Percentiles rank a stretch among this genome's conserved stretches.
Evolutionary conservation across 1,284 basidiomycete species (phyloP).

Genomic region (Coniferiporia sulphurascens): DNA sequence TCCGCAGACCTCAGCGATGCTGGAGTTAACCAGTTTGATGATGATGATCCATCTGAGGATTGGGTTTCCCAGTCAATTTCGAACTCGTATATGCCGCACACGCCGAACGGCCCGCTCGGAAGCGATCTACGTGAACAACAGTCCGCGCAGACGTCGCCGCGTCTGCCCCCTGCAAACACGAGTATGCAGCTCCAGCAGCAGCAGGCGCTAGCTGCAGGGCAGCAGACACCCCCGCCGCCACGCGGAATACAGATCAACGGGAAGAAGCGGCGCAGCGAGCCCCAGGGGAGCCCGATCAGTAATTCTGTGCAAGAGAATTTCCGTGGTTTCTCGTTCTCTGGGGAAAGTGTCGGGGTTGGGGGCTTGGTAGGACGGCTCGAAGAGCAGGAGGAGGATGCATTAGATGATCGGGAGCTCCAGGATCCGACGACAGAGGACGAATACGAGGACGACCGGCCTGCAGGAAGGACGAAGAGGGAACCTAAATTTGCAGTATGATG

Average conservation of each 20-base stretch:
- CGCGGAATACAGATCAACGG: slow-evolving; percentile 13
- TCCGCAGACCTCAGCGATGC: slow-evolving; percentile 75
- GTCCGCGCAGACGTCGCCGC: slow-evolving; percentile 12
- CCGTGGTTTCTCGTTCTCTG: slow-evolving; percentile 85
- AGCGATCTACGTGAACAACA: slow-evolving; percentile 37
- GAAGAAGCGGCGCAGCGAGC: slow-evolving; percentile 34
- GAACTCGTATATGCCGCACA: slow-evolving; percentile 39
- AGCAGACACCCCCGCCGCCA: not conserved
- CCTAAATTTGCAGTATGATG: slow-evolving; percentile 24
- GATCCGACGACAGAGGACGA: slow-evolving; percentile 53
- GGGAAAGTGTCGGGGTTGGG: slow-evolving; percentile 54
- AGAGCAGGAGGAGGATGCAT: slow-evolving; percentile 36
- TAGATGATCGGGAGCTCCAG: slow-evolving; percentile 39
- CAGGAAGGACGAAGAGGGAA: slow-evolving; percentile 1
- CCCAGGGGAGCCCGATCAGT: slow-evolving; percentile 65
- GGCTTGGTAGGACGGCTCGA: slow-evolving; percentile 37
- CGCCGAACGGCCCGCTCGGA: slow-evolving; percentile 70
- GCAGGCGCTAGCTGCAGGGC: too few species aligned
- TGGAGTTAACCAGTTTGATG: slow-evolving; percentile 56
- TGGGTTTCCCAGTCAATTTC: slow-evolving; percentile 53
- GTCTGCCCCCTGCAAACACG: slow-evolving; percentile 4
- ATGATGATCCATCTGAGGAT: slow-evolving; percentile 70
- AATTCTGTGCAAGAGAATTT: slow-evolving; percentile 94
- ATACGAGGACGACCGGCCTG: slow-evolving; percentile 32
- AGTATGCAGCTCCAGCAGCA: slow-evolving; percentile 11